A percentile compares a stretch with the other conserved stretches of the same genome.
Evolutionary conservation across 1,284 basidiomycete genomes (phyloP).

Genomic region (Lignosus rhinocerotis): DNA sequence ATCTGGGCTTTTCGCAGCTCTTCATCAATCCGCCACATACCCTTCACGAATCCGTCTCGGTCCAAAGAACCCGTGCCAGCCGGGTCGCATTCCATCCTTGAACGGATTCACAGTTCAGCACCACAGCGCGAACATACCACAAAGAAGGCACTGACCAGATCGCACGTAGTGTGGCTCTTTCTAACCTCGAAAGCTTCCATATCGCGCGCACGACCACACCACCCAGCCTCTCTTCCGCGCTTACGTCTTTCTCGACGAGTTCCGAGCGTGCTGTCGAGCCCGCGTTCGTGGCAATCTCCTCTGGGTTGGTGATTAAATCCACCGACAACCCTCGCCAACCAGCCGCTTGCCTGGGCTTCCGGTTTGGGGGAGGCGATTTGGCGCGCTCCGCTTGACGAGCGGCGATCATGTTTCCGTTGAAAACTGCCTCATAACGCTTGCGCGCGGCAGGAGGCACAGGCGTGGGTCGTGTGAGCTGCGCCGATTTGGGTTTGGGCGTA

Average conservation of each 20-base stretch:
- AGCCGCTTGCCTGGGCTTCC: slow-evolving; percentile 54
- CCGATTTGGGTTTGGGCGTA: slow-evolving; percentile 25
- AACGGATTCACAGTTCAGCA: neutral
- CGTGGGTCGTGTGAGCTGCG: slow-evolving; percentile 49
- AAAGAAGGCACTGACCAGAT: slow-evolving; percentile 58
- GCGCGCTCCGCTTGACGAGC: slow-evolving; percentile 37
- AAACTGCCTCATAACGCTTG: slow-evolving; percentile 66
- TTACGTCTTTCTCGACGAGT: slow-evolving; percentile 39
- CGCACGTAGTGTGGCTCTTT: slow-evolving; percentile 49
- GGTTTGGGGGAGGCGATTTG: slow-evolving; percentile 36
- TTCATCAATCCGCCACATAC: slow-evolving; percentile 86
- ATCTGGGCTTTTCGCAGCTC: slow-evolving; percentile 66
- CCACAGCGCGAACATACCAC: neutral
- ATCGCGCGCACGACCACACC: slow-evolving; percentile 58
- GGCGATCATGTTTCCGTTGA: slow-evolving; percentile 57
- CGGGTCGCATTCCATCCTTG: slow-evolving; percentile 70
- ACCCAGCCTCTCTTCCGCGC: slow-evolving; percentile 49
- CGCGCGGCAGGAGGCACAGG: slow-evolving; percentile 66
- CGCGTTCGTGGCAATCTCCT: slow-evolving; percentile 30
- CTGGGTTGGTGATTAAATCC: slow-evolving; percentile 60
- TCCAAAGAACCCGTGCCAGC: slow-evolving; percentile 55
- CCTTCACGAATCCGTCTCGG: slow-evolving; percentile 65
- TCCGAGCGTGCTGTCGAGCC: slow-evolving; percentile 24
- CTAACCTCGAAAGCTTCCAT: slow-evolving; percentile 64
- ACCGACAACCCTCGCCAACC: slow-evolving; percentile 80